Base-by-base conservation (phyloP, 495 filamentous ascomycete genomes). In the Paragyromitra xinjiangensis region DNA sequence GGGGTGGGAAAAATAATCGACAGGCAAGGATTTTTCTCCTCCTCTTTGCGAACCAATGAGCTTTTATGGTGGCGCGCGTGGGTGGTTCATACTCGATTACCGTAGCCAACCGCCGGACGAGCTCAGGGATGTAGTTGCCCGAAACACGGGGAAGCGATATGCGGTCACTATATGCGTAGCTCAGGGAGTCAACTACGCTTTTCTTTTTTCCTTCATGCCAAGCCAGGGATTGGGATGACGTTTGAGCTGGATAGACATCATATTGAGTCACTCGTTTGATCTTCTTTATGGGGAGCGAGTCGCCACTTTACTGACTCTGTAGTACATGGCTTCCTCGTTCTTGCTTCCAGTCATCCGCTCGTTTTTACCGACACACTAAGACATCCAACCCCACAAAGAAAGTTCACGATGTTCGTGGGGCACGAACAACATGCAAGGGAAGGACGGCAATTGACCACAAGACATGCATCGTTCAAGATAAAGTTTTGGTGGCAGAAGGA, bases 121-220 rank as follows among this genome's bases (percentile, higher is more conserved):
- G 22, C 45, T 42, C 53, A 58, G 42, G 66, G 58, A 29, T 45
- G 44, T 22, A 37, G 29, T 37, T 45, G 26, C 61, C 69, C 69
- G 62, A 61, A 76, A 76, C 59, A 71, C 48, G 65, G 72, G 58
- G 65, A 70, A 71, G 66, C 56, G 58, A 69, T 26, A 56, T 61
- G 69, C 44, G 48, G 40, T 14, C 53, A 56, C 53, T 14, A 22
- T 2, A 56, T 29, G 29, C 12, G 58, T 14, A 70, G 55, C 56
- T 62, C 14, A 29, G 56, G 63, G 42, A 34, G 61, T 37, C 6
- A 19, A 16, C 55, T 14, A 9, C n/a, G 19, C 19, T 39, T 6
- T n/a, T 40, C n/a, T 44, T 61, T 63, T 50, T 37, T 29, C 24
- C 22, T 37, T 2, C 4, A 34, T 34, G 40, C 39, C 19, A 62